These are phyloP conservation scores for Elongisporangium anandrum DNA, from an alignment of 352 stramenopile species.

Conservation along the genomic window DNA sequence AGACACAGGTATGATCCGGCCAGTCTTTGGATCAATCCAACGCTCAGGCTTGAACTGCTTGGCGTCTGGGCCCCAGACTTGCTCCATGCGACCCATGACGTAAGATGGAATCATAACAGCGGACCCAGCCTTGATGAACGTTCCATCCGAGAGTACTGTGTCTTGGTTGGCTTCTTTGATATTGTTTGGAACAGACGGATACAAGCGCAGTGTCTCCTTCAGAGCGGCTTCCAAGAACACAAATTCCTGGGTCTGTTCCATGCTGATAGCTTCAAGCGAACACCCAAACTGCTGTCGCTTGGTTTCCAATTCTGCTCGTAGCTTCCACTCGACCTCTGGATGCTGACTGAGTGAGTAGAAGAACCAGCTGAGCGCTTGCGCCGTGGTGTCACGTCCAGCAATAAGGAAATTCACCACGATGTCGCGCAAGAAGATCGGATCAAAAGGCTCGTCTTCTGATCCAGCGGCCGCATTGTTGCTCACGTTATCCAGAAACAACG, in stretches of 20 bases:
- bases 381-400: constrained; percentile 64
- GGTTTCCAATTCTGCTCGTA: constrained; percentile 17
- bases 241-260: constrained; percentile 9
- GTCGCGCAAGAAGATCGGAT: constrained; percentile 38
- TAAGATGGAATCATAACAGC: constrained; percentile 29
- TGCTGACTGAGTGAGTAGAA: constrained; percentile 34
- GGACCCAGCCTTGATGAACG: constrained; percentile 21
- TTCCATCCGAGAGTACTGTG: constrained; percentile 37
- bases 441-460: constrained; percentile 5
- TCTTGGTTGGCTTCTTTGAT: constrained; percentile 17
- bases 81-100: constrained; percentile 22
- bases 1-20: constrained; percentile 25
- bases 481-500: constrained; percentile 25
- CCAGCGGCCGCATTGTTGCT: constrained; percentile 2
- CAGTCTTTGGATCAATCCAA: constrained; percentile 18
- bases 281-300: constrained; percentile 6
- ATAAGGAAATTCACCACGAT: constrained; percentile 73
- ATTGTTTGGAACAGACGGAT: constrained; percentile 31
- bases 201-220: constrained; percentile 29
- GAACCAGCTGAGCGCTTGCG: constrained; percentile 51
- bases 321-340: constrained; percentile 24
- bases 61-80: constrained; percentile 34
- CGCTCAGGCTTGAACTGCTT: constrained; percentile 36
- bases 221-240: constrained; percentile 20
- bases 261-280: constrained; percentile 1